A percentile compares a stretch with the other conserved stretches of the same genome.
Conservation (phyloP, 106 monocot species). For the Amphibolis antarctica region DNA sequence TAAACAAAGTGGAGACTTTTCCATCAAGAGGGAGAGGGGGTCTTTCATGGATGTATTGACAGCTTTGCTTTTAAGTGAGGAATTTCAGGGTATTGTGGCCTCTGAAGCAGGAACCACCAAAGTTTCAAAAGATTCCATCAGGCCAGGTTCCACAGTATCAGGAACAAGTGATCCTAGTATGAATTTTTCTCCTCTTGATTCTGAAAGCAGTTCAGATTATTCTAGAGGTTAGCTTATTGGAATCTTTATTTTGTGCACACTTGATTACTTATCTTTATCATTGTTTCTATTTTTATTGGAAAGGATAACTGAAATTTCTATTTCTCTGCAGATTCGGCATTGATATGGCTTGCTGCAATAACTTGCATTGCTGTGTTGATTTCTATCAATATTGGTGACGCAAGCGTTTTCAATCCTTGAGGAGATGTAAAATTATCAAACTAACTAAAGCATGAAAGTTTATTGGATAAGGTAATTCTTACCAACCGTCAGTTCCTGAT, state of each 20-base stretch:
- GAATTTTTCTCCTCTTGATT: slow-evolving; percentile 24
- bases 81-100: slow-evolving; percentile 92
- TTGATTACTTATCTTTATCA: not conserved
- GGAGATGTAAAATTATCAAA: not conserved
- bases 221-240: slow-evolving; percentile 24
- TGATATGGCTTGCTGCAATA: slow-evolving; percentile 71
- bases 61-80: slow-evolving; percentile 80
- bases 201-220: slow-evolving; percentile 19
- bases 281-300: not conserved
- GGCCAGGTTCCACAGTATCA: slow-evolving; percentile 11
- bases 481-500: not conserved
- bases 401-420: slow-evolving; percentile 79
- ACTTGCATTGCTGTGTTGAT: slow-evolving; percentile 63
- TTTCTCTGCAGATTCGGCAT: slow-evolving; percentile 41
- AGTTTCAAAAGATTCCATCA: slow-evolving; percentile 18
- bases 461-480: not conserved
- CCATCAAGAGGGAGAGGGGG: slow-evolving; percentile 41
- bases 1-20: slow-evolving; percentile 11
- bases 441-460: not conserved
- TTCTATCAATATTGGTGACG: slow-evolving; percentile 53
- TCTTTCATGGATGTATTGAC: slow-evolving; percentile 63
- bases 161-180: slow-evolving; percentile 11
- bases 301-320: not conserved
- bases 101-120: slow-evolving; percentile 49
- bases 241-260: not conserved